Base-by-base conservation (phyloP, 2,329 filamentous ascomycete species). In the Beauveria sp. region DNA sequence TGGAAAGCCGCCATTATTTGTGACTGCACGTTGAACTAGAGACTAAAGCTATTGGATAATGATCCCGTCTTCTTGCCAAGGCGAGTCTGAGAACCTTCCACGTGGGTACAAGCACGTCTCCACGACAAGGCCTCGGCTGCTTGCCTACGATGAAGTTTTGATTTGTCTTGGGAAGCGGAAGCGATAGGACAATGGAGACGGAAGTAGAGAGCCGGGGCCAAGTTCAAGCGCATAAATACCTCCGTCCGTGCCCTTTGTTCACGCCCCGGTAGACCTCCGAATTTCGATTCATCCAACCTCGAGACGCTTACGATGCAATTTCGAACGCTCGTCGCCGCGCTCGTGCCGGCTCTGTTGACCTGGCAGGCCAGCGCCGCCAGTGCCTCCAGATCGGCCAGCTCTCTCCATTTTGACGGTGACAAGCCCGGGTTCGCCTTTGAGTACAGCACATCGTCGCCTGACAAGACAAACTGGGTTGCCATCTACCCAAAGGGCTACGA, bases 381-480 rank as follows among this genome's bases (percentile, higher is more conserved):
- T n/a, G 24, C 47, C 16, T 24, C 30, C 18, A 43, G 18, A 9
- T 7, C 16, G 8, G 24, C 43, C 41, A 58, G 66, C 26, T 44
- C 47, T 3, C 56, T 59, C 26, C 7, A 40, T n/a, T 59, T 26
- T 10, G n/a, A 43, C 24, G n/a, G n/a, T 5, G n/a, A 44, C 44
- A 41, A 56, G 59, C 52, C 59, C 43, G 12, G 18, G n/a, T 64
- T 65, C 30, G 67, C 66, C 2, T 66, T 70, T 47, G 26, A 61
- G 12, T 70, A 69, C 60, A 61, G 57, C 41, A 69, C 66, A 0
- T 20, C 53, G 1, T 51, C 63, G 5, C 53, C 67, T 5, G 46
- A 64, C 52, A 47, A 44, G 10, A 68, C 52, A 24, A 70, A 70
- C 55, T 70, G 68, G 68, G 50, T 70, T 5, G 68, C 67, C 10